These are phyloP conservation scores for Apophysomyces variabilis DNA, from an alignment of 371 early-diverging fungal genomes.

Conservation along the genomic window DNA sequence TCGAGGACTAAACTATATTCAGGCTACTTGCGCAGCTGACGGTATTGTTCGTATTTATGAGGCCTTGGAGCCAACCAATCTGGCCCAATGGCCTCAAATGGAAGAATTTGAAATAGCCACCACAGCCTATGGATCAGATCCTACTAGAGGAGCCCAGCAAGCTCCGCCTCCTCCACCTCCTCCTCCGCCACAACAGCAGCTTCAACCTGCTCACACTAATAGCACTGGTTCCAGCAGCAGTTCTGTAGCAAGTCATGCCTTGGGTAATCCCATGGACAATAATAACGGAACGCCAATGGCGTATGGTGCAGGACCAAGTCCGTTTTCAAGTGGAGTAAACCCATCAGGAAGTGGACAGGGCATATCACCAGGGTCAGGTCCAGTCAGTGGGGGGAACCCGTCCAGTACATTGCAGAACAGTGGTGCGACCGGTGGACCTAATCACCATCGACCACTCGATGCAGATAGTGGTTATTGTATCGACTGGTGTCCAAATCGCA, in stretches of 20 bases:
- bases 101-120: conserved; percentile 63
- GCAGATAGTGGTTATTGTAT: conserved; percentile 74
- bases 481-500: conserved; percentile 90
- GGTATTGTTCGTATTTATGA: conserved; percentile 91
- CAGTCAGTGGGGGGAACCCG: conserved; percentile 1
- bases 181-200: conserved; percentile 19
- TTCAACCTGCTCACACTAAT: conserved; percentile 35
- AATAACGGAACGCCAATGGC: conserved; percentile 1
- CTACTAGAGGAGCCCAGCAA: conserved; percentile 17
- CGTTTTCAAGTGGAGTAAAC: conserved; percentile 17
- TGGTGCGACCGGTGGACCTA: conserved; percentile 6
- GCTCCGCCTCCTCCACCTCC: conserved; percentile 7
- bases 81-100: conserved; percentile 83
- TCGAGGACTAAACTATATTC: not conserved
- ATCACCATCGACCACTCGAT: conserved; percentile 43
- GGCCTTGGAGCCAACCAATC: conserved; percentile 81
- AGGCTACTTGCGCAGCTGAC: conserved; percentile 88
- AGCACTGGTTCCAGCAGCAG: conserved; percentile 44
- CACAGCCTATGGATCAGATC: conserved; percentile 7
- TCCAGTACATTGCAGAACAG: conserved; percentile 7
- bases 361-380: conserved; percentile 30
- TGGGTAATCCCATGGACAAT: conserved; percentile 38
- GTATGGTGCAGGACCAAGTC: conserved; percentile 10
- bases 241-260: conserved; percentile 38
- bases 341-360: conserved; percentile 21